Conservation (phyloP, 2,329 filamentous ascomycete genomes). For the Didymellaceae sp. region DNA sequence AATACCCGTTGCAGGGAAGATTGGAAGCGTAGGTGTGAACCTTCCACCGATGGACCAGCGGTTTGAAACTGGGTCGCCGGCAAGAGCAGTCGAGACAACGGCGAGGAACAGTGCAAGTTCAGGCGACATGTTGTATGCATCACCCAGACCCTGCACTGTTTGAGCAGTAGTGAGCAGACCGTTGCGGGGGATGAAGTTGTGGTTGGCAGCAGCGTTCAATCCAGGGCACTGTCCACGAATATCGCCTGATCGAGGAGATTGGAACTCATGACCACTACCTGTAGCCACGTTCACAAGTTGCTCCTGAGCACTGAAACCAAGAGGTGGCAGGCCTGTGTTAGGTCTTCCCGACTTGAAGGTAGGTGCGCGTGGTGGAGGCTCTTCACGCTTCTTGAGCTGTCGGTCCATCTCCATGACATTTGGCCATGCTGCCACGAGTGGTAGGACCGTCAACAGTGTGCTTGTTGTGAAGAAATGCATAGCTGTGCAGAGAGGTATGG, state of each 20-base stretch:
- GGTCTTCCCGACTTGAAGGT: conserved; percentile 16
- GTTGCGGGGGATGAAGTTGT: conserved; percentile 40
- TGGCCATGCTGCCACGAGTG: conserved; percentile 19
- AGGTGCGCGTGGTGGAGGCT: conserved; percentile 17
- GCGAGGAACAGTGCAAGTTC: conserved; percentile 22
- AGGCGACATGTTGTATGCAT: conserved; percentile 23
- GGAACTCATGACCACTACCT: conserved; percentile 17
- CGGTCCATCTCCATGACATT: conserved; percentile 24
- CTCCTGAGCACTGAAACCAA: conserved; percentile 11
- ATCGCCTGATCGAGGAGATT: conserved; percentile 14
- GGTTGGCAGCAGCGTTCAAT: conserved; percentile 42
- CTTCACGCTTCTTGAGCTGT: conserved; percentile 17
- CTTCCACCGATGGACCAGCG: conserved; percentile 24
- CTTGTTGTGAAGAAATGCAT: conserved; percentile 6
- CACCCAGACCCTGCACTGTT: conserved; percentile 21
- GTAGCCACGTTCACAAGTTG: conserved; percentile 19
- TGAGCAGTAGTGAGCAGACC: conserved; percentile 28
- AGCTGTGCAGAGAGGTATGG: not conserved
- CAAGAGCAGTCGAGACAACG: conserved; percentile 20
- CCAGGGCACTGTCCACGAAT: conserved; percentile 40
- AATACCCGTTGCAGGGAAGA: conserved; percentile 24
- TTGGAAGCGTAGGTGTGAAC: conserved; percentile 20
- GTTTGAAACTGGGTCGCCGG: conserved; percentile 22
- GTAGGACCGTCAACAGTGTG: conserved; percentile 12
- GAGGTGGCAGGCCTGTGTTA: conserved; percentile 16